Base-by-base conservation (phyloP, 129 eudicot genomes). In the Flaveria ramosissima region DNA sequence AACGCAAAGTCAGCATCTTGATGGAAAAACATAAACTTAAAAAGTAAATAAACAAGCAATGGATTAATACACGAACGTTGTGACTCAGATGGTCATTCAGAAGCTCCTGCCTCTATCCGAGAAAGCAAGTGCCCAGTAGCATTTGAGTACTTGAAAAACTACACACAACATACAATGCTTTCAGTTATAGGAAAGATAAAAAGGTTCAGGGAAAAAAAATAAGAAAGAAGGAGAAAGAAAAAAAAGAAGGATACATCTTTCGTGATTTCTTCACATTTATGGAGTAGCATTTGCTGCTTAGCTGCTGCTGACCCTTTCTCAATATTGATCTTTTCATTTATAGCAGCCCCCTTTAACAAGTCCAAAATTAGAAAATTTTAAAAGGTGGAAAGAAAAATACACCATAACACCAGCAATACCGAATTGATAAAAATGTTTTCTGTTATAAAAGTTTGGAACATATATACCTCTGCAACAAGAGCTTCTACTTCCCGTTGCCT, bases 271-370 rank as follows among this genome's bases (percentile, higher is more conserved):
- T 91, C 84, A 68, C 72, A 55, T 81, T 84, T 91, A 43, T 9
- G 71, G 56, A 62, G 78, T 72, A 93, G 63, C 53, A 85, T 84
- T 72, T 84, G 89, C 75, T 77, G 81, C 65, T 70, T 79, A 73
- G 93, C 92, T 70, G 89, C 77, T 66, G 84, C 90, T 23, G 84
- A 72, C 26, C 90, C 96, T 76, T 71, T 93, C 21, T 75, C 89
- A 19, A 73, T 71, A 7, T 68, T 76, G 27, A 85, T 83, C 81
- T 83, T 90, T 52, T 74, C 79, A 61, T 70, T 85, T 61, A 87
- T 84, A 24, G 86, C 86, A 87, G 80, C 93, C 42, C 60, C 96
- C 97, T 93, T 52, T 19, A 83, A 47, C 62, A 73, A 79, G 73
- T 64, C 16, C 15, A 60, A 60, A 20, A 20, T 55, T 6, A 43